A percentile compares a stretch with the other conserved stretches of the same genome.
These are phyloP conservation scores for Colletotrichum tropicicola DNA, from an alignment of 2,329 filamentous ascomycete genomes.

Conservation along the genomic window DNA sequence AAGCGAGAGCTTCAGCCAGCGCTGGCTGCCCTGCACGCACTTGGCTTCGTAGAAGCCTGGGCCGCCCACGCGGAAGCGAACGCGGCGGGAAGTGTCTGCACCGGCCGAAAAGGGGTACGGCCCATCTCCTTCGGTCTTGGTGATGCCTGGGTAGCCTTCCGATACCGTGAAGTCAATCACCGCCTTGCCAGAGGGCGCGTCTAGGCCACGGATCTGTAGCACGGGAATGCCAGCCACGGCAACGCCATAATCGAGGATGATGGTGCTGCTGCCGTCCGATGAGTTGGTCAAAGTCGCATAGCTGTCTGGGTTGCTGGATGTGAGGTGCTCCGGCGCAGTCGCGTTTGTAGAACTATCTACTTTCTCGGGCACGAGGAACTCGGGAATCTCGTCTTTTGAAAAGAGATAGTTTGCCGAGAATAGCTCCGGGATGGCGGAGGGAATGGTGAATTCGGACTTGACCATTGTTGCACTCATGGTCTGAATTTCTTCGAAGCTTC, in stretches of 20 bases:
- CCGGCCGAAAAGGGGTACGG: not conserved
- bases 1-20: constrained; percentile 9
- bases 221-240: constrained; percentile 1
- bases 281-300: not conserved
- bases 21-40: constrained; percentile 5
- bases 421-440: not conserved
- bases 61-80: not conserved
- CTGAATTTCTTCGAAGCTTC: not conserved
- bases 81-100: not conserved
- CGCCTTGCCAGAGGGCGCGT: not conserved
- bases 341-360: not conserved
- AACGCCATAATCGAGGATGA: constrained; percentile 2
- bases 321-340: not conserved
- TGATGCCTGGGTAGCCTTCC: constrained; percentile 1
- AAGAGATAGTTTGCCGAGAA: constrained; percentile 1
- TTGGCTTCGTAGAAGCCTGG: constrained; percentile 7
- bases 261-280: not conserved
- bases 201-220: not conserved
- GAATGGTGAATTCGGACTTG: not conserved
- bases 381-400: not conserved
- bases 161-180: not conserved
- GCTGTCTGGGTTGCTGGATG: not conserved
- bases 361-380: not conserved
- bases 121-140: not conserved
- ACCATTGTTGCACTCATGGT: not conserved